Conservation (phyloP, 2,329 filamentous ascomycete genomes). For the Exophiala dermatitidis region DNA sequence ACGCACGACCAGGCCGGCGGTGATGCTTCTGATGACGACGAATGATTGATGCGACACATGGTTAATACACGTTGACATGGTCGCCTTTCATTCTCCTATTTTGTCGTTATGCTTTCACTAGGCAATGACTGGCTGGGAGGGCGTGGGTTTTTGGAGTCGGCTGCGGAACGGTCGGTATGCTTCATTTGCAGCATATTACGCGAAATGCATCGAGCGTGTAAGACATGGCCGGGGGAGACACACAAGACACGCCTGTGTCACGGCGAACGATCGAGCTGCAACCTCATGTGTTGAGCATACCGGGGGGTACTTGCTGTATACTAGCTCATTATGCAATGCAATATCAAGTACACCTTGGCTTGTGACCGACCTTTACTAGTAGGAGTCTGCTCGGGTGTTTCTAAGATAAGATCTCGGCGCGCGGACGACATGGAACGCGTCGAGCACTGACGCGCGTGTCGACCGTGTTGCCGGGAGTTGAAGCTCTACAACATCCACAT, state of each 20-base stretch:
- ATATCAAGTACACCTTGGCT: slow-evolving; percentile 10
- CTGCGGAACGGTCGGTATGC: slow-evolving; percentile 16
- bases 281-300: slow-evolving; percentile 17
- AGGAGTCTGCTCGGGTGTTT: background rate
- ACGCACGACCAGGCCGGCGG: slow-evolving; percentile 1
- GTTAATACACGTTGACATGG: slow-evolving; percentile 1
- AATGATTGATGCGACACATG: slow-evolving; percentile 9
- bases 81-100: slow-evolving; percentile 9
- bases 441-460: too few species aligned
- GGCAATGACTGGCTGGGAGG: slow-evolving; percentile 19
- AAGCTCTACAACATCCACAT: too few species aligned
- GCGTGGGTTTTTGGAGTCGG: slow-evolving; percentile 22
- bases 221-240: background rate
- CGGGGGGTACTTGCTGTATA: slow-evolving; percentile 21
- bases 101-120: slow-evolving; percentile 22
- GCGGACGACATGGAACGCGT: too few species aligned
- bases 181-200: slow-evolving; percentile 11
- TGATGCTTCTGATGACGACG: slow-evolving; percentile 17
- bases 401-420: background rate
- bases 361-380: background rate
- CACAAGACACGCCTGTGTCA: background rate
- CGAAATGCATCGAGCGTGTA: slow-evolving; percentile 6
- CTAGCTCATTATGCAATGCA: slow-evolving; percentile 24
- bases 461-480: too few species aligned
- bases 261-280: slow-evolving; percentile 13